These are phyloP conservation scores for Botryotinia narcissicola DNA, from an alignment of 2,329 filamentous ascomycete species.

Conservation along the genomic window DNA sequence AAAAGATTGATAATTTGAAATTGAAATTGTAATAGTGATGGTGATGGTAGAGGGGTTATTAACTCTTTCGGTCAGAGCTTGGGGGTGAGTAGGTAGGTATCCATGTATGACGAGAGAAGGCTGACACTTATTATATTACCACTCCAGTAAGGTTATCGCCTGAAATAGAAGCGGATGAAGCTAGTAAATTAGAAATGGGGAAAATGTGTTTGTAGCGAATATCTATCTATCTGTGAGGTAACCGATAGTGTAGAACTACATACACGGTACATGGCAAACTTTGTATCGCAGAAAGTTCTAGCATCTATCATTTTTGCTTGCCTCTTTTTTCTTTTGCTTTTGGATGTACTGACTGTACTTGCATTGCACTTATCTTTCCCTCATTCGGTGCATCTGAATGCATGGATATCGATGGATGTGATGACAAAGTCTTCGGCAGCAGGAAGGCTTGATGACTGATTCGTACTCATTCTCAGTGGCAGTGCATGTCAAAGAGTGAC, in stretches of 20 bases:
- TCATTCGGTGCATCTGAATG: not conserved
- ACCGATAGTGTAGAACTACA: not conserved
- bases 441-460: conserved; percentile 3
- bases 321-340: not conserved
- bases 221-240: not conserved
- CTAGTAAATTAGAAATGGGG: not conserved
- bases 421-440: conserved; percentile 5
- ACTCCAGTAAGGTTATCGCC: not conserved
- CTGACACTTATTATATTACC: not conserved
- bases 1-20: not conserved
- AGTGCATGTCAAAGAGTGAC: conserved; percentile 2
- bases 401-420: not conserved
- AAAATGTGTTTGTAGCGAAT: not conserved
- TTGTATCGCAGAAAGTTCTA: not conserved
- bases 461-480: conserved; percentile 3
- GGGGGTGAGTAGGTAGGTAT: not conserved
- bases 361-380: not conserved
- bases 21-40: not conserved
- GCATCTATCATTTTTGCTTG: not conserved
- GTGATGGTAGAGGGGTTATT: conserved; percentile 12
- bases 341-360: not conserved
- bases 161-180: not conserved
- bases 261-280: conserved; percentile 4
- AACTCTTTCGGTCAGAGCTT: not conserved
- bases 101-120: conserved; percentile 6